Conservation (phyloP, 352 stramenopile genomes). For the Globisporangium radiosum region DNA sequence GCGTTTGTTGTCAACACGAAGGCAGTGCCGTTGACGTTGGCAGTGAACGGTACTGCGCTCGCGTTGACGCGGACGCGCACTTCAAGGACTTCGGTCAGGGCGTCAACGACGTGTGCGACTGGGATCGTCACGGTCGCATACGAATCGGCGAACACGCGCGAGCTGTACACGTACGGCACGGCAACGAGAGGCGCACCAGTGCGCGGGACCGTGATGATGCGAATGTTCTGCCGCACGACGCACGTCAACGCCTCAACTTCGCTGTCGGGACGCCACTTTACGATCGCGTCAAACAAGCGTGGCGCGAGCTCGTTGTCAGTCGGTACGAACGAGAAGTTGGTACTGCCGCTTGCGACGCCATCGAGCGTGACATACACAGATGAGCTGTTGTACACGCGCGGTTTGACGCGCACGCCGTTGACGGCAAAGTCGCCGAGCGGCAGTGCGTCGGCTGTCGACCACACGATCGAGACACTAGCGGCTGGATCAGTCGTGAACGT, state of each 20-base stretch:
- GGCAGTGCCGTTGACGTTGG: neutral
- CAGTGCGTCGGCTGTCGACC: neutral
- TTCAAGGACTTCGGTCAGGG: slow-evolving; percentile 5
- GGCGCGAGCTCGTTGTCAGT: neutral
- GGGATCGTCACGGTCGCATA: slow-evolving; percentile 19
- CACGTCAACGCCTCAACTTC: slow-evolving; percentile 4
- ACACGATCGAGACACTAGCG: slow-evolving; percentile 6
- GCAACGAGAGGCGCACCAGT: slow-evolving; percentile 1
- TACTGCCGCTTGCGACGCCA: neutral
- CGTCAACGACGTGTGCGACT: slow-evolving; percentile 9
- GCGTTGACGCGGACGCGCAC: slow-evolving; percentile 4
- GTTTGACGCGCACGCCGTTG: neutral
- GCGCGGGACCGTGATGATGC: slow-evolving; percentile 12
- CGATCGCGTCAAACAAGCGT: slow-evolving; percentile 9
- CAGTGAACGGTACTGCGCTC: slow-evolving; percentile 10
- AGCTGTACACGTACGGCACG: slow-evolving; percentile 21
- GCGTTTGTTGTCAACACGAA: slow-evolving; percentile 1
- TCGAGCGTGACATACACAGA: slow-evolving; percentile 6
- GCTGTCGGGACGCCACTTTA: slow-evolving; percentile 7
- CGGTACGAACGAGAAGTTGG: slow-evolving; percentile 1
- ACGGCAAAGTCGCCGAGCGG: slow-evolving; percentile 5
- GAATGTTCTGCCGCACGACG: slow-evolving; percentile 10
- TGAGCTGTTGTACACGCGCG: slow-evolving; percentile 10
- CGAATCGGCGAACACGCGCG: slow-evolving; percentile 14
- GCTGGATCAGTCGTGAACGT: neutral